Evolutionary conservation across 352 stramenopile genomes (phyloP).

Genomic region (Globisporangium recalcitrans): DNA sequence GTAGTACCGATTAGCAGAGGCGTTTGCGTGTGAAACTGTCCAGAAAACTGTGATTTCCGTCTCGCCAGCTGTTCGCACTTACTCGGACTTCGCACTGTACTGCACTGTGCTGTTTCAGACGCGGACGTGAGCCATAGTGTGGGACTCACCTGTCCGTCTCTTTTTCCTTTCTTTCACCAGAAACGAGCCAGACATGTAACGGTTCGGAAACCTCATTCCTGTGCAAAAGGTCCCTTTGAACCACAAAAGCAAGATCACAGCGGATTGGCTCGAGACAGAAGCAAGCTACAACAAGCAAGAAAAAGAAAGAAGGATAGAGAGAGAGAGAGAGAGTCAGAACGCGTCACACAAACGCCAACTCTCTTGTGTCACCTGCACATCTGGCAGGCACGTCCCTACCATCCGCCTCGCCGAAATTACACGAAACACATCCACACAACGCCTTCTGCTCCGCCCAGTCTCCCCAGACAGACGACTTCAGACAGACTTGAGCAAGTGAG

Average conservation of each 20-base stretch:
- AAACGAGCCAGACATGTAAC: neutral
- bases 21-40: neutral
- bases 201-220: neutral
- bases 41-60: neutral
- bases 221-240: neutral
- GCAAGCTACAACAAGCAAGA: neutral
- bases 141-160: neutral
- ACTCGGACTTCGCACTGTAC: neutral
- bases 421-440: neutral
- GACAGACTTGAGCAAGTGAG: neutral
- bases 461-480: too few species aligned
- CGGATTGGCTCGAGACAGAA: neutral
- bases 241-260: neutral
- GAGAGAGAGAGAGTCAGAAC: conserved; percentile 1
- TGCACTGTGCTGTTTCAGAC: neutral
- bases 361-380: neutral
- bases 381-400: neutral
- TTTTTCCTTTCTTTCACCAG: neutral
- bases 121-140: neutral
- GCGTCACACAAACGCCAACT: neutral
- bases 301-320: neutral
- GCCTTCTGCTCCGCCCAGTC: too few species aligned
- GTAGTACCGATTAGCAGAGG: neutral
- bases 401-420: neutral
- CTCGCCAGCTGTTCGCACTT: neutral